Evolutionary conservation across 1,284 basidiomycete genomes (phyloP).

Genomic region (Cystobasidium pallidum): DNA sequence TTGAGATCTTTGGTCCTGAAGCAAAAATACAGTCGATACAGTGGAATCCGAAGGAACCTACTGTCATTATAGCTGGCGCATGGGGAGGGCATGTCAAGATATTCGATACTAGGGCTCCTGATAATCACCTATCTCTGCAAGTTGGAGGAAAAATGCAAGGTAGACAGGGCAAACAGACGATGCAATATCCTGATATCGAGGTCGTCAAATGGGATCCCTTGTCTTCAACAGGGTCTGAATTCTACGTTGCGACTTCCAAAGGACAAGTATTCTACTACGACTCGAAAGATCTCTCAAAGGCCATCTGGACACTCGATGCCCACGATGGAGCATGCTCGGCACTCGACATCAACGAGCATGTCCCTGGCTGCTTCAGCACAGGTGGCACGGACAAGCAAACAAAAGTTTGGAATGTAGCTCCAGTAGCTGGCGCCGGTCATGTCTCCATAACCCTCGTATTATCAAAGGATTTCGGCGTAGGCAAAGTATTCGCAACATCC

Average conservation of each 20-base stretch:
- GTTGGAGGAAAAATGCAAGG: slow-evolving; percentile 57
- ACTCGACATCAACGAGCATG: slow-evolving; percentile 86
- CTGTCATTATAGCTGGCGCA: slow-evolving; percentile 85
- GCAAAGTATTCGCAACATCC: slow-evolving; percentile 87
- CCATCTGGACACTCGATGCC: slow-evolving; percentile 85
- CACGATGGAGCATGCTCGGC: slow-evolving; percentile 93
- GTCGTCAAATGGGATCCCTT: slow-evolving; percentile 88
- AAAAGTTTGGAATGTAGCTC: slow-evolving; percentile 86
- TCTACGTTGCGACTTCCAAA: slow-evolving; percentile 81
- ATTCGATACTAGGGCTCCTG: slow-evolving; percentile 86
- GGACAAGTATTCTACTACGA: slow-evolving; percentile 91
- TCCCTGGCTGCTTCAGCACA: slow-evolving; percentile 87
- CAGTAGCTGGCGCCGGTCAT: slow-evolving; percentile 63
- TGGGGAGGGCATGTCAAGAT: slow-evolving; percentile 91
- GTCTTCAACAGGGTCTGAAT: slow-evolving; percentile 63
- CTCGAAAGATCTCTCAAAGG: slow-evolving; percentile 71
- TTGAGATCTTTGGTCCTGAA: slow-evolving; percentile 76
- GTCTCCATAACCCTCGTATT: slow-evolving; percentile 83
- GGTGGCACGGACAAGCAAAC: slow-evolving; percentile 89
- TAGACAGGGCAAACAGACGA: slow-evolving; percentile 66
- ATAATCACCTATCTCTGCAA: slow-evolving; percentile 56
- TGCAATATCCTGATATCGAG: slow-evolving; percentile 85
- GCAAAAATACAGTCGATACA: slow-evolving; percentile 92
- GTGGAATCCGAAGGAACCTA: slow-evolving; percentile 88
- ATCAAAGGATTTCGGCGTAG: slow-evolving; percentile 82